Evolutionary conservation across 1,284 basidiomycete genomes (phyloP).

Genomic region (Malassezia brasiliensis): DNA sequence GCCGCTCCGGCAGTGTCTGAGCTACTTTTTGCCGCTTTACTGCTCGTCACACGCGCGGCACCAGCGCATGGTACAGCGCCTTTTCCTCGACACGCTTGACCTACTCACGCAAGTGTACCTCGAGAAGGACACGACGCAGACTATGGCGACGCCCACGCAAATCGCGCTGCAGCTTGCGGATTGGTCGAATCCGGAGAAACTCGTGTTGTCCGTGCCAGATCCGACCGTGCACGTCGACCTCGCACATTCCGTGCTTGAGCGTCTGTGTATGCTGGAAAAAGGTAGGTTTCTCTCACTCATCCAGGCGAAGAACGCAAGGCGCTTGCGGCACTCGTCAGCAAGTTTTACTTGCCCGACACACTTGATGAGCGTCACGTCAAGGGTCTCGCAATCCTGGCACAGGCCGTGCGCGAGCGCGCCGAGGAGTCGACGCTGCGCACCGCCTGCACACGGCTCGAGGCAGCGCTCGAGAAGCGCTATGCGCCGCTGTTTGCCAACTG

Average conservation of each 20-base stretch:
- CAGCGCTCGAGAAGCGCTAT: constrained; percentile 38
- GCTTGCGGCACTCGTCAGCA: constrained; percentile 66
- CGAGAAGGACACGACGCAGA: constrained; percentile 64
- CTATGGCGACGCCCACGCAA: constrained; percentile 70
- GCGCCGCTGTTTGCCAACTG: constrained; percentile 4
- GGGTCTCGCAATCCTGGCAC: constrained; percentile 22
- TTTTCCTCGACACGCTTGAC: constrained; percentile 47
- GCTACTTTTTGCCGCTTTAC: constrained; percentile 92
- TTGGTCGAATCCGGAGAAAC: constrained; percentile 84
- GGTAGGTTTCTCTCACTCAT: constrained; percentile 50
- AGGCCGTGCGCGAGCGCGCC: constrained; percentile 24
- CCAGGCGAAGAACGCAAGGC: constrained; percentile 64
- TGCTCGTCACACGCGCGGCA: constrained; percentile 74
- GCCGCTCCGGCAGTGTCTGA: constrained; percentile 78
- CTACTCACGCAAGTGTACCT: constrained; percentile 56
- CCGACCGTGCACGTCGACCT: constrained; percentile 66
- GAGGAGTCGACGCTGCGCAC: constrained; percentile 62
- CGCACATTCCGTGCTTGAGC: constrained; percentile 63
- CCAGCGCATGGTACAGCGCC: constrained; percentile 68
- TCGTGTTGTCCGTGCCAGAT: constrained; percentile 54
- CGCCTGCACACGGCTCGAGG: constrained; percentile 61
- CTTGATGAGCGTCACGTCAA: constrained; percentile 52
- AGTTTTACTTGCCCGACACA: constrained; percentile 63
- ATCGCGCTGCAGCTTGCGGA: constrained; percentile 76
- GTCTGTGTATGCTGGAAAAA: constrained; percentile 45